Evolutionary conservation across 1,284 basidiomycete species (phyloP), one percentile per base, ranked within the genome.

Genomic region (Sporisorium sorghi): DNA sequence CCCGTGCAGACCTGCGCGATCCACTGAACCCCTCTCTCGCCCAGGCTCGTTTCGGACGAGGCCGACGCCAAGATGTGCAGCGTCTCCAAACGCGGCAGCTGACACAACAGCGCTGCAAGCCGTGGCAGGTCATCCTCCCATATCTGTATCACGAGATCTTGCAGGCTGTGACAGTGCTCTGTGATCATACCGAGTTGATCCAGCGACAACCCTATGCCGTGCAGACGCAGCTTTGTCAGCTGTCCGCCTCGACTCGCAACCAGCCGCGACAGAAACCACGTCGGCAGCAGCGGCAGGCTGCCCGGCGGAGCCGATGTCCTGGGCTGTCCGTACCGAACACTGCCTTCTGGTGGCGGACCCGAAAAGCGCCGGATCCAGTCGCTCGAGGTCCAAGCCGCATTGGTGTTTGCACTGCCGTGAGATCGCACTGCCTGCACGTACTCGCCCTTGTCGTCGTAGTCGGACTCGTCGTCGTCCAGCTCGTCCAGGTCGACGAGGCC

Each of bases 141-240:
- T 8, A 81, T 65, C 46, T 83, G 81, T 11, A 83, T 65, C 26
- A 77, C 82, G 1, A 83, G 61, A 39, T 83, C 82, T n/a, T 58
- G 60, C 28, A 83, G 58, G 44, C 33, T 42, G 3, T 8, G 53
- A 52, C 67, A 81, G 19, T 57, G 44, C 24, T 69, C 46, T 6
- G 69, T 60, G 33, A 83, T 71, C 24, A 71, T 19, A 8, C 53
- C 55, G 4, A 83, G 68, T 49, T 82, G 80, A 28, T 77, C 73
- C 30, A 78, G 55, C 17, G 73, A 76, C 14, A 79, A 55, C 3
- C 65, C 79, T n/a, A 83, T 72, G 5, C 81, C 80, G 43, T 78
- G 70, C 32, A 83, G 51, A 2, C 81, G 72, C 43, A 83, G 59
- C 39, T 63, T 72, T 9, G 49, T 62, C 5, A 83, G 69, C 28